Percentiles rank a stretch among this genome's conserved stretches.
phyloP scores from a whole-genome alignment of 257 asterid genomes.

The Nicotiana tabacum region DNA sequence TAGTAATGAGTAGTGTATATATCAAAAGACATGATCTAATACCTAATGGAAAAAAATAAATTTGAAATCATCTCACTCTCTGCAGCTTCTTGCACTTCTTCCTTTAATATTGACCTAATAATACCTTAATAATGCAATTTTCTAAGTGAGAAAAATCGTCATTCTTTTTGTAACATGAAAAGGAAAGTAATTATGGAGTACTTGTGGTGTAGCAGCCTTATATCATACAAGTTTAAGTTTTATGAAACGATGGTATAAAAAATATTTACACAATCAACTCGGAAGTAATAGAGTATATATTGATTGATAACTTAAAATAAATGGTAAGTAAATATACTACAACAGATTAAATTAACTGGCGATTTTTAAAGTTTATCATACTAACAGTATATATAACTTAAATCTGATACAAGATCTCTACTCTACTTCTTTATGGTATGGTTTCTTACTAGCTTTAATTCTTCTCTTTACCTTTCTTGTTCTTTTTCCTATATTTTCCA shows the following conservation, averaged over 20 bases:
- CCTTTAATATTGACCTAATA: background rate
- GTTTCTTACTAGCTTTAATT: background rate
- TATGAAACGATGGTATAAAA: background rate
- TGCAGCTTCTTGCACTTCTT: background rate
- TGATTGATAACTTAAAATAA: no score
- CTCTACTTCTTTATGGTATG: background rate
- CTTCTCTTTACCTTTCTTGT: background rate
- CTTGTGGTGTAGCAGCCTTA: background rate
- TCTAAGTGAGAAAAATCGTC: background rate
- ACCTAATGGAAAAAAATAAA: background rate
- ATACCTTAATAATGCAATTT: background rate
- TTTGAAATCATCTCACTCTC: background rate
- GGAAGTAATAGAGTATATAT: no score
- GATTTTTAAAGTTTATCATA: background rate
- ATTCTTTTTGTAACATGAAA: background rate
- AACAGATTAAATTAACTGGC: background rate
- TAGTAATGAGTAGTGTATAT: background rate
- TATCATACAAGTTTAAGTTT: background rate
- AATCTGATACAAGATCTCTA: background rate
- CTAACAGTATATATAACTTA: background rate
- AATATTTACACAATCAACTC: background rate
- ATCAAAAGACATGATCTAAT: background rate
- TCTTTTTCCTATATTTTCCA: background rate
- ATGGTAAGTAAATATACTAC: background rate
- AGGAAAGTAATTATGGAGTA: background rate